Base-by-base conservation (phyloP, 371 early-diverging fungal species). In the Lichtheimia hyalospora region DNA sequence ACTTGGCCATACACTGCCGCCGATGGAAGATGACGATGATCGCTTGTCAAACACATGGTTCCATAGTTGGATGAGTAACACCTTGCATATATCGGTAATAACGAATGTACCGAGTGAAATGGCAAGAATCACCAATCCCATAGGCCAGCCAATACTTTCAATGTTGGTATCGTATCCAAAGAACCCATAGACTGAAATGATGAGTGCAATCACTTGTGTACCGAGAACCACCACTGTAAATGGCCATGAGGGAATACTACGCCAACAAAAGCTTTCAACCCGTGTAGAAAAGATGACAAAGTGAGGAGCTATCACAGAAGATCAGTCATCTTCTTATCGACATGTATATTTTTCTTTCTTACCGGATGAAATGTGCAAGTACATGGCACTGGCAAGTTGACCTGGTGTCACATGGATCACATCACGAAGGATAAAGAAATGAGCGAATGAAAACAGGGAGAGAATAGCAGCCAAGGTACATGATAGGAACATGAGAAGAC, bases 261-360 rank as follows among this genome's bases (percentile, higher is more conserved):
- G 87, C 89, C 91, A 96, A 82, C 93, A 94, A 74, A 88, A 91
- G n/a, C 89, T 86, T n/a, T 89, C 81, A 15, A 95, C 72, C 62
- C 96, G 88, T 8, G 96, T 96, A n/a, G 95, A 93, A 72, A 96
- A 96, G 71, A 96, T 96, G 25, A 94, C 92, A 81, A 96, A 96
- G 77, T 96, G 96, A 49, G 96, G 96, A 56, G 90, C 89, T 77
- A 60, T 41, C 14, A 52, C 14, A 49, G 5, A 50, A 23, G 12
- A 39, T 43, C 20, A 50, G 42, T 16, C 20, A n/a, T 34, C n/a
- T n/a, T n/a, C n/a, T n/a, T 2, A 18, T 5, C 21, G 49, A 3
- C 3, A 3, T 23, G 16, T 21, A 3, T 12, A 34, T 24, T 21
- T n/a, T n/a, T 1, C 0, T 15, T 24, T 44, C 34, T 67, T 79